Percentiles rank a stretch among this genome's conserved stretches.
Conservation (phyloP, 1,284 basidiomycete genomes). For the Flammula alnicola region DNA sequence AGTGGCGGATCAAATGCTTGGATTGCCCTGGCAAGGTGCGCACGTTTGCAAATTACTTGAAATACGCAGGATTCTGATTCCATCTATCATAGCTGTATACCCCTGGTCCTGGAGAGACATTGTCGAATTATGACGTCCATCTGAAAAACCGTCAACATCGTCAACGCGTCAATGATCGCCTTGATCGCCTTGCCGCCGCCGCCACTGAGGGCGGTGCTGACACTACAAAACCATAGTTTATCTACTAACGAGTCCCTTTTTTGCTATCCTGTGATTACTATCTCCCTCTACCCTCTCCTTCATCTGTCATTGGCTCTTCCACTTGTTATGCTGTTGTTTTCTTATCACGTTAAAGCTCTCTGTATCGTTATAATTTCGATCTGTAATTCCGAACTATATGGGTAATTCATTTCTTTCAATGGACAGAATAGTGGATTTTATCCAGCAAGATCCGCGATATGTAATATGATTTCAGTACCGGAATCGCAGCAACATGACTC, state of each 20-base stretch:
- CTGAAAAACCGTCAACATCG: slow-evolving; percentile 59
- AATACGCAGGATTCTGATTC: not conserved
- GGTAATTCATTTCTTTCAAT: slow-evolving; percentile 15
- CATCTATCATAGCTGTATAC: slow-evolving; percentile 77
- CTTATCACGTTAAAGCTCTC: slow-evolving; percentile 29
- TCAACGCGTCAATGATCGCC: slow-evolving; percentile 50
- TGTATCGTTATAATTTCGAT: slow-evolving; percentile 42
- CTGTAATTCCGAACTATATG: slow-evolving; percentile 31
- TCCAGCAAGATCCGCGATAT: no score
- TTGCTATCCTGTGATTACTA: not conserved
- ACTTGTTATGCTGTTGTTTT: slow-evolving; percentile 22
- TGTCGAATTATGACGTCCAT: slow-evolving; percentile 94
- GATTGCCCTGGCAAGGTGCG: slow-evolving; percentile 93
- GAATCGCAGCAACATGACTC: no score
- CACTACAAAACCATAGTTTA: slow-evolving; percentile 9
- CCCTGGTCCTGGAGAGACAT: slow-evolving; percentile 87
- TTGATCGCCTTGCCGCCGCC: slow-evolving; percentile 23
- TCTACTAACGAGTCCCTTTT: slow-evolving; percentile 7
- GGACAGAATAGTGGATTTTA: no score
- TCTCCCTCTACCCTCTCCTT: not conserved
- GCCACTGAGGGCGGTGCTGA: slow-evolving; percentile 4
- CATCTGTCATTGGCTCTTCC: no score
- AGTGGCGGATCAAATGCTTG: slow-evolving; percentile 93
- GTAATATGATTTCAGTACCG: no score
- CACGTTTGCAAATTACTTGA: not conserved